Evolutionary conservation across 2,329 filamentous ascomycete genomes (phyloP).

Genomic region (Clonostachys sp.): DNA sequence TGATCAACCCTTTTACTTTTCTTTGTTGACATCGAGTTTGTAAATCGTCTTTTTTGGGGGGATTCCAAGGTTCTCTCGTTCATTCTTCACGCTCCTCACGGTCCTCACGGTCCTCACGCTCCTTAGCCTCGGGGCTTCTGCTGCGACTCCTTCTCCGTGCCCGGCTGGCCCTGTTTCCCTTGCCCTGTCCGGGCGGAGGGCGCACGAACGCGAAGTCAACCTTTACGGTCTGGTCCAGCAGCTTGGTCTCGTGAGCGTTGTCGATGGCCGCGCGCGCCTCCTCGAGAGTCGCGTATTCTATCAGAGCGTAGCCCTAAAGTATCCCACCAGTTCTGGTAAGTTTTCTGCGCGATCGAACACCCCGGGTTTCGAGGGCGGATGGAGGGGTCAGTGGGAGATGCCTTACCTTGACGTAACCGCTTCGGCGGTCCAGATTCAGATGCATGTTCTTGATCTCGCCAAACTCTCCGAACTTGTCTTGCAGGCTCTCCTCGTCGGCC

Average conservation of each 20-base stretch:
- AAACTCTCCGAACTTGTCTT: slow-evolving; percentile 73
- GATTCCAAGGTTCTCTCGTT: too few relatives aligned
- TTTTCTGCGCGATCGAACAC: not conserved
- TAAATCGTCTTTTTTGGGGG: not conserved
- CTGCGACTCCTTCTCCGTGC: slow-evolving; percentile 42
- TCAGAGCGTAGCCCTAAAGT: slow-evolving; percentile 74
- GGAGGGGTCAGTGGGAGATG: not conserved
- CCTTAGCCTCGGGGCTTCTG: slow-evolving; percentile 37
- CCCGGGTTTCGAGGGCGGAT: not conserved
- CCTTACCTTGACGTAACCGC: slow-evolving; percentile 78
- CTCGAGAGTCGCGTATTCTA: slow-evolving; percentile 75
- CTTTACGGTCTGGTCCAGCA: slow-evolving; percentile 75
- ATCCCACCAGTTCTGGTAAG: not conserved
- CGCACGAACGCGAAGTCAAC: slow-evolving; percentile 86
- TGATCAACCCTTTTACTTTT: too few relatives aligned
- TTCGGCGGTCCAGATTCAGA: slow-evolving; percentile 75
- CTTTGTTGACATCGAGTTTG: not conserved
- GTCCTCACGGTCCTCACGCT: slow-evolving; percentile 17
- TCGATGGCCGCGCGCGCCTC: slow-evolving; percentile 81
- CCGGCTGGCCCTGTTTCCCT: slow-evolving; percentile 29
- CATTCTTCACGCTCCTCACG: too few relatives aligned
- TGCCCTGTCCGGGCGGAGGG: slow-evolving; percentile 59
- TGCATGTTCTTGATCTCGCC: slow-evolving; percentile 87
- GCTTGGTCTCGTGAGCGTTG: slow-evolving; percentile 69
- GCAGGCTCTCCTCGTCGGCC: slow-evolving; percentile 76